Percentiles rank a stretch among this genome's conserved stretches.
Evolutionary conservation across 306 rosid genomes (phyloP).

Genomic region (Rosa rugosa): DNA sequence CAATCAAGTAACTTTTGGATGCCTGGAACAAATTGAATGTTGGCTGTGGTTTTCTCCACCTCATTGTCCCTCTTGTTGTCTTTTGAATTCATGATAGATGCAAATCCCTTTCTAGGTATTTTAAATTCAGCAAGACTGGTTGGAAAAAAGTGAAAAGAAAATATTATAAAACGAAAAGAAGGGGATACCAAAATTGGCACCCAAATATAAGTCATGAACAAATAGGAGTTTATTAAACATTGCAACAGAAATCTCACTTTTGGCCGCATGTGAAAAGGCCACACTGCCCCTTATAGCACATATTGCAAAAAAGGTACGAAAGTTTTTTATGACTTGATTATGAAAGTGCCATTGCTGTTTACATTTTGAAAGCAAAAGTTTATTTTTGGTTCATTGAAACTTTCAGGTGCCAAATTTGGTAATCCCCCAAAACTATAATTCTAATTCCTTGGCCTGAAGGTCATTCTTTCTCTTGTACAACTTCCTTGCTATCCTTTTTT

Average conservation of each 20-base stretch:
- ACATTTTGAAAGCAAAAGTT: neutral
- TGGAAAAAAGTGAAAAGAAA: neutral
- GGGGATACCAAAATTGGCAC: neutral
- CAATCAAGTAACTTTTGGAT: conserved; percentile 1
- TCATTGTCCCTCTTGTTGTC: conserved; percentile 4
- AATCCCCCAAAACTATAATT: neutral
- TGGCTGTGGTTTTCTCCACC: neutral
- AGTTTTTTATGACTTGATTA: neutral
- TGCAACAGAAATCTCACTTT: neutral
- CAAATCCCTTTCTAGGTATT: neutral
- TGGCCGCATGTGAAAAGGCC: neutral
- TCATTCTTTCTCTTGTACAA: neutral
- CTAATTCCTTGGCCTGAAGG: neutral
- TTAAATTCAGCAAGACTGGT: neutral
- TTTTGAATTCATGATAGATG: neutral
- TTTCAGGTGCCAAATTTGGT: neutral
- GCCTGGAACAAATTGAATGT: neutral
- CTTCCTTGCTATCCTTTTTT: neutral
- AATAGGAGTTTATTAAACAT: neutral
- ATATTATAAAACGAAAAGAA: neutral
- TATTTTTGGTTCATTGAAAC: neutral
- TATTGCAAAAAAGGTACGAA: neutral
- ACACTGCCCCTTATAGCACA: neutral
- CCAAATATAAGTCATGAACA: neutral
- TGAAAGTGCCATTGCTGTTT: neutral